Base-by-base conservation (phyloP, 805 yeast species). In the Candida lessepsii region DNA sequence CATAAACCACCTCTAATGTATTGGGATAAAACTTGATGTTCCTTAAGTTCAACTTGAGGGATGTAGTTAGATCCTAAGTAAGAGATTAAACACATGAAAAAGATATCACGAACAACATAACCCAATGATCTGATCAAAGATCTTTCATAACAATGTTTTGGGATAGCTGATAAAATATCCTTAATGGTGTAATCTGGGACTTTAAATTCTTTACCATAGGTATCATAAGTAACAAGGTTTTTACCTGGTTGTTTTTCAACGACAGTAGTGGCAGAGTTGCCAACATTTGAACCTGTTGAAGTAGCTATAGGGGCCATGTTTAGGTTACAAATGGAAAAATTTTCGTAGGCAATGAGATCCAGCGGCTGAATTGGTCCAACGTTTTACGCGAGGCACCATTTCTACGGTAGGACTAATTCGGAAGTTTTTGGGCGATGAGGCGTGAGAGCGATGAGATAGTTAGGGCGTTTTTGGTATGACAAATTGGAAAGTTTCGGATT, bases 161-260 rank as follows among this genome's bases (percentile, higher is more conserved):
- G 85, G 49, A 79, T 78, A 26, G 78, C 79, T 37, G 67, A 64
- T 44, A 79, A 61, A 39, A 79, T 69, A 44, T 78, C 81, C 57
- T 73, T 75, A 54, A 79, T 78, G 44, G 81, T 62, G 61, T 64
- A 79, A 50, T 79, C 81, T n/a, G 85, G 85, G 4, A 73, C 84
- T 37, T 69, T 66, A 57, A 78, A 79, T 17, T 63, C 73, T 18
- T 73, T 66, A 35, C 85, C 85, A 45, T 62, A 51, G 15, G 80
- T 70, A 53, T 76, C 76, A 37, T 69, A 61, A 25, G 81, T 77
- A 16, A 33, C 13, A n/a, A 41, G 18, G 23, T 35, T 35, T 14
- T 24, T 29, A 7, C 15, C 4, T 11, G 33, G 33, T 19, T 18
- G 14, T 6, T 11, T 17, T 11, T 24, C 29, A 10, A 24, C 10